Percentiles rank a stretch among this genome's conserved stretches.
phyloP scores from a whole-genome alignment of 164 flowering plant species.

The Annona squamosa region DNA sequence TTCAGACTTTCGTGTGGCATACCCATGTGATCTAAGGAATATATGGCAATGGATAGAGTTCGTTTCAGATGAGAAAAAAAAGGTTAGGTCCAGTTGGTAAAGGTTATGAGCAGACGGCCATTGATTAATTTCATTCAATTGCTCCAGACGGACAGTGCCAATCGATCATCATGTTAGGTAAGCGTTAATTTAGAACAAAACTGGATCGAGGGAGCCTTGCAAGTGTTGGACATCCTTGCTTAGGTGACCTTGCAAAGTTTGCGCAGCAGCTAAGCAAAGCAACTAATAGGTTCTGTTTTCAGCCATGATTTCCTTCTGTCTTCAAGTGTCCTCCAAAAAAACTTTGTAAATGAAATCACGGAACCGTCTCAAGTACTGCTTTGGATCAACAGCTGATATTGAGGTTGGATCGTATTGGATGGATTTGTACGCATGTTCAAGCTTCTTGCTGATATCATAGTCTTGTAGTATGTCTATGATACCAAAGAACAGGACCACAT shows the following conservation, averaged over 20 bases:
- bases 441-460: conserved; percentile 79
- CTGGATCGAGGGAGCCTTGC: background rate
- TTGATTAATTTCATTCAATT: background rate
- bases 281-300: too few species aligned
- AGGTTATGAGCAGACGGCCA: background rate
- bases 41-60: too few species aligned
- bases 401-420: conserved; percentile 70
- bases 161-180: background rate
- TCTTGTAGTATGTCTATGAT: conserved; percentile 85
- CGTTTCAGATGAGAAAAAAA: too few species aligned
- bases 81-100: too few species aligned
- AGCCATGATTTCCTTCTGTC: background rate
- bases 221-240: background rate
- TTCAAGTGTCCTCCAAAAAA: conserved; percentile 49
- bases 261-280: background rate
- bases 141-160: background rate
- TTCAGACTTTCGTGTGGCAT: too few species aligned
- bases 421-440: conserved; percentile 83
- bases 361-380: conserved; percentile 64
- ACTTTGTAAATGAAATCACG: conserved; percentile 60
- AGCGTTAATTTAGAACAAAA: conserved; percentile 5
- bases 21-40: too few species aligned
- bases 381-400: conserved; percentile 82
- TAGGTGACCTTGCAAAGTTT: background rate
- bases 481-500: conserved; percentile 60